phyloP scores from a whole-genome alignment of 148 eudicot species.

The Camellia japonica region DNA sequence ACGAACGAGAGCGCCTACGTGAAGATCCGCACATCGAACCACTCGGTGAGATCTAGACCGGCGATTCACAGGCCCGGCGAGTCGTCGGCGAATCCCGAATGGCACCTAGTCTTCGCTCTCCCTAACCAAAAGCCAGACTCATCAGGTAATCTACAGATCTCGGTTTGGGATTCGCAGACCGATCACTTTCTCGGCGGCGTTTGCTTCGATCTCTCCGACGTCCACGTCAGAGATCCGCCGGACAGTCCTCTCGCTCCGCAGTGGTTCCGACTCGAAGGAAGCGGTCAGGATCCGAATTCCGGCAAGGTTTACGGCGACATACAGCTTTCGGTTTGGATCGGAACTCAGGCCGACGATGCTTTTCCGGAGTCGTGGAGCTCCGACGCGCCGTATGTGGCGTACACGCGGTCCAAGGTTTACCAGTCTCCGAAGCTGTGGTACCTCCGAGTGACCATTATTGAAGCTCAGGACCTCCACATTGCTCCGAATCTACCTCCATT shows the following conservation, averaged over 20 bases:
- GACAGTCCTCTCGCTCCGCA: conserved; percentile 96
- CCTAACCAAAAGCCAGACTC: conserved; percentile 37
- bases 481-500: conserved; percentile 84
- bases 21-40: conserved; percentile 55
- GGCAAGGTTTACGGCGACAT: conserved; percentile 63
- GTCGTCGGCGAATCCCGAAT: conserved; percentile 53
- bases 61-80: conserved; percentile 40
- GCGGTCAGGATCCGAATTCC: conserved; percentile 38
- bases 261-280: conserved; percentile 93
- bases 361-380: conserved; percentile 86
- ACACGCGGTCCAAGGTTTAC: conserved; percentile 86
- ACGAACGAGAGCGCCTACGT: conserved; percentile 55
- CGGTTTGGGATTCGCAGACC: conserved; percentile 71
- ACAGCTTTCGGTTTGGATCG: conserved; percentile 90
- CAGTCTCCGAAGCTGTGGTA: conserved; percentile 96
- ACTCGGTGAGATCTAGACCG: conserved; percentile 47
- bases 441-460: conserved; percentile 61
- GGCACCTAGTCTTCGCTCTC: conserved; percentile 75
- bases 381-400: conserved; percentile 67
- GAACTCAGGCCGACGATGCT: conserved; percentile 93
- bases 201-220: conserved; percentile 91
- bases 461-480: conserved; percentile 82
- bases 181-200: conserved; percentile 86
- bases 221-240: conserved; percentile 88
- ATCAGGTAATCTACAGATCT: conserved; percentile 61